Evolutionary conservation across 179 eudicot species (phyloP).

Genomic region (Vitellaria paradoxa): DNA sequence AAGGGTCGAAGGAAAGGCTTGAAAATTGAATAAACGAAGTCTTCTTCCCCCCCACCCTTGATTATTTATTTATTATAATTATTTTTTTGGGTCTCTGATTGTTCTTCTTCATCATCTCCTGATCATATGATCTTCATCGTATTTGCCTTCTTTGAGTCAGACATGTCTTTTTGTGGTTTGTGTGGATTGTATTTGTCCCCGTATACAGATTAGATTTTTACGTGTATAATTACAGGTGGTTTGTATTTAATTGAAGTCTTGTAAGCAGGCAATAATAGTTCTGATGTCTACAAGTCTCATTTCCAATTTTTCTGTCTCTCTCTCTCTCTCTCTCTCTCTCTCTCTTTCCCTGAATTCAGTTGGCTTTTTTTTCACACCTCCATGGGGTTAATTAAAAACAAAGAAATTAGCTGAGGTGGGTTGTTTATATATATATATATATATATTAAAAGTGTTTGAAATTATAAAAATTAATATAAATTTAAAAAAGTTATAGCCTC

Average conservation of each 20-base stretch:
- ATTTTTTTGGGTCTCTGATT: no score
- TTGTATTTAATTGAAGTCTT: not conserved
- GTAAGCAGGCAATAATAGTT: not conserved
- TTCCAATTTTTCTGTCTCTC: not conserved
- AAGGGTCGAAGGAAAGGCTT: conserved; percentile 51
- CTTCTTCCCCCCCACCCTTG: no score
- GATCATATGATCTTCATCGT: not conserved
- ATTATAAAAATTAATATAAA: no score
- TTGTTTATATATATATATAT: no score
- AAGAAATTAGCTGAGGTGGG: no score
- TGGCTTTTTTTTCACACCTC: no score
- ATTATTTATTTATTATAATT: no score
- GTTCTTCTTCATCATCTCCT: not conserved
- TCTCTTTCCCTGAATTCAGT: no score
- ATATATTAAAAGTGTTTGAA: no score
- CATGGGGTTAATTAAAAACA: no score
- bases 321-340: conserved; percentile 13
- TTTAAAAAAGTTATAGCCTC: no score
- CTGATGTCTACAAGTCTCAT: not conserved
- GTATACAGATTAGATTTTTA: not conserved
- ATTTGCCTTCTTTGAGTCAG: not conserved
- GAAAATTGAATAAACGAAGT: not conserved
- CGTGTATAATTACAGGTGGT: not conserved
- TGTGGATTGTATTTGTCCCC: not conserved
- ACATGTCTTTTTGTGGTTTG: not conserved